Base-by-base conservation (phyloP, 2,329 filamentous ascomycete genomes). In the Alternaria consortialis region DNA sequence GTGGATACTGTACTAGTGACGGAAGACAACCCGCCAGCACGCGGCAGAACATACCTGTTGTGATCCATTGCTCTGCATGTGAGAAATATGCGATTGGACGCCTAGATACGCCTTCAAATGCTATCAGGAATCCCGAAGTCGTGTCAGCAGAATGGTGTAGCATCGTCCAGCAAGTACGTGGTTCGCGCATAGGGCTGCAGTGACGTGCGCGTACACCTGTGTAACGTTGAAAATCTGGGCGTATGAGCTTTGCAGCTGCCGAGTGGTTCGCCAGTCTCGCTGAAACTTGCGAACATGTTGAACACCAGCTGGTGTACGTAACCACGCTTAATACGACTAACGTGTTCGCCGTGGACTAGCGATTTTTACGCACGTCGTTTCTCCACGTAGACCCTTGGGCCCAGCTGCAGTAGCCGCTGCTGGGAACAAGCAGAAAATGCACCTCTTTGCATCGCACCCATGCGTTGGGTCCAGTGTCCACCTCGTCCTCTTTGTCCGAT, bases 321-420 rank as follows among this genome's bases (percentile, higher is more conserved):
- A 36, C 48, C 23, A 44, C 37, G 44, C 57, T 50, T 37, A 36
- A 51, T 63, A 53, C 60, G 46, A 59, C 46, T 40, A 44, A 25
- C 39, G 59, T 55, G 36, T 53, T 56, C 37, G 34, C 53, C 60
- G 56, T 56, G 53, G 56, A 56, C 63, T 65, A 65, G 56, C 54
- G 40, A 57, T 57, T 59, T 47, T 46, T 43, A 34, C 52, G 40
- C 52, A 54, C 31, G 56, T 32, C 31, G 56, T 32, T 53, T 60
- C 50, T 59, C 59, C 42, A 53, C 53, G 47, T 40, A 56, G 40
- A 59, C 50, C 60, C 56, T 60, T 47, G 48, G 40, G 29, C 25
- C 17, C 23, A 44, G 52, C 58, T 62, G 51, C 52, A 56, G 32
- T 42, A 34, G 36, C 27, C 50, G 36, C 40, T 44, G 47, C 29